Evolutionary conservation across 495 filamentous ascomycete genomes (phyloP).

Genomic region (Amniculicola lignicola): DNA sequence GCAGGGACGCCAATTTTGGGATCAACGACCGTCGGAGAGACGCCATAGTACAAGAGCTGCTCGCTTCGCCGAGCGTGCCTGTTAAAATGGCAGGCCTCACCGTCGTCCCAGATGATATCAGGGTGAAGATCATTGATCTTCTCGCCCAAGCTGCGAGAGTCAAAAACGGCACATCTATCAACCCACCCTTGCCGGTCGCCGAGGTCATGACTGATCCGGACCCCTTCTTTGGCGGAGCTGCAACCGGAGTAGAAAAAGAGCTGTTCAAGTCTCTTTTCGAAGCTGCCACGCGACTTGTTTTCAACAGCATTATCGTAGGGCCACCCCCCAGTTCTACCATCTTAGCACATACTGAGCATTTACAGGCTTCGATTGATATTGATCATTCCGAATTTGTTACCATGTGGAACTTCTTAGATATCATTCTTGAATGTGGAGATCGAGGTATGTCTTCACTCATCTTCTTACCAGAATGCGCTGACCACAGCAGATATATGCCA

Average conservation of each 20-base stretch:
- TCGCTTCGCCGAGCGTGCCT: too few species aligned
- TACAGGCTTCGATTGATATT: conserved; percentile 47
- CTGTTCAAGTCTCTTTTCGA: conserved; percentile 68
- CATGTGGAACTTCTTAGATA: conserved; percentile 91
- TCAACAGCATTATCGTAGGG: conserved; percentile 71
- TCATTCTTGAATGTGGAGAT: conserved; percentile 82
- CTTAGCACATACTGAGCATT: not conserved
- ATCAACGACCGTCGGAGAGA: too few species aligned
- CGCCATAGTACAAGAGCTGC: too few species aligned
- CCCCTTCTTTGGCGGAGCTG: conserved; percentile 41
- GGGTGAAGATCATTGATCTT: conserved; percentile 52
- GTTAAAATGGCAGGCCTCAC: conserved; percentile 23
- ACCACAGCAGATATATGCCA: conserved; percentile 69
- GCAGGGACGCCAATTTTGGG: too few species aligned
- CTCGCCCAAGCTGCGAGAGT: conserved; percentile 60
- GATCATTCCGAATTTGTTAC: conserved; percentile 69
- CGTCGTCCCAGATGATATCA: conserved; percentile 6
- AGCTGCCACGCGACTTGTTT: conserved; percentile 71
- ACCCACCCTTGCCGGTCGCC: conserved; percentile 69
- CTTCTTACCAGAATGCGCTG: not conserved
- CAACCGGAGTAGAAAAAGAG: conserved; percentile 43
- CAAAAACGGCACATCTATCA: conserved; percentile 66
- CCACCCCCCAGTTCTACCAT: not conserved
- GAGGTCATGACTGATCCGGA: conserved; percentile 49
- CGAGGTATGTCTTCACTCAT: conserved; percentile 48